Base-by-base conservation (phyloP, 1,139 yeast species). In the Meyerozyma smithsonii region DNA sequence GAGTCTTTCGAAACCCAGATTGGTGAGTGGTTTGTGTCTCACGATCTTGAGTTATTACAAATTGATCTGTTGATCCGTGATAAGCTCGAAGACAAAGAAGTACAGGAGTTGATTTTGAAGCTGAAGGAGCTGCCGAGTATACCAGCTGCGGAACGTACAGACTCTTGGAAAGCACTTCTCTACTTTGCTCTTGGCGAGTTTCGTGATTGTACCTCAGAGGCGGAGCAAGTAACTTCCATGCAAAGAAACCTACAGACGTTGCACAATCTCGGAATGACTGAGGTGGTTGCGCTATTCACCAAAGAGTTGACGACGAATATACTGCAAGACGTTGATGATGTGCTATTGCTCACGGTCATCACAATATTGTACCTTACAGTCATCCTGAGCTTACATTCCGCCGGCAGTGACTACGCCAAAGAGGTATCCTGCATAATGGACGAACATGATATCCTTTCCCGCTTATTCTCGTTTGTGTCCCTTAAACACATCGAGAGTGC, bases 11-110 rank as follows among this genome's bases (percentile, higher is more conserved):
- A 56, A 10, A 58, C 61, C 4, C 88, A 82, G 47, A 46, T 83
- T 16, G 66, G 70, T 32, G 83, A 81, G 38, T 84, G 94, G 94
- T 84, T 84, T 50, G 66, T 76, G 5, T 53, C 54, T 33, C 59
- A 66, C 36, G 92, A 84, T 53, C 65, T 76, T 36, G 49, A 51
- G 24, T 45, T 52, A 4, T 43, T 69, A 15, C 30, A 26, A 15
- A 14, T 26, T 8, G 15, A 26, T n/a, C 30, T 26, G 30, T 26
- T 26, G 11, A 26, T n/a, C 8, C 12, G 6, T 11, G 25, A 26
- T 5, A 26, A 26, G 8, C 5, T 14, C 16, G 17, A n/a, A 12
- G 6, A 26, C 4, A 5, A 3, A 12, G 30, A 12, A 4, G 5
- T 26, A 10, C 15, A 26, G 30, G 4, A 26, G 30, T 10, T 12